A percentile compares a stretch with the other conserved stretches of the same genome.
These are phyloP conservation scores for Coccomyxa subellipsoidea DNA, from an alignment of 163 green algal species.

Conservation along the genomic window DNA sequence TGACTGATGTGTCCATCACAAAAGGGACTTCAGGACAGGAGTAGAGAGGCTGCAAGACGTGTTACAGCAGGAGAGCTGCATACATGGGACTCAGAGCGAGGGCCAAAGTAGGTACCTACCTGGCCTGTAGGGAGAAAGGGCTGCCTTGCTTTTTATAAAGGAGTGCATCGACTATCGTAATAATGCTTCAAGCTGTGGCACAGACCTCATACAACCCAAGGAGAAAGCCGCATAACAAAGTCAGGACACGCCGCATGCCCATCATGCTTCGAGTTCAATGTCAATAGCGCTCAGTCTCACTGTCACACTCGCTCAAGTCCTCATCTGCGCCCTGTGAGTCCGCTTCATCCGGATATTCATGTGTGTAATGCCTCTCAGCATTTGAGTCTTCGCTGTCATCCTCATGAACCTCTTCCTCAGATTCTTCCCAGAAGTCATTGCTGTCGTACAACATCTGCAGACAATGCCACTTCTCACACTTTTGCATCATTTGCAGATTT, in stretches of 20 bases:
- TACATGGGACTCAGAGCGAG: too few species aligned
- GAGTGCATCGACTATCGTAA: too few species aligned
- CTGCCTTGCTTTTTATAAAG: too few species aligned
- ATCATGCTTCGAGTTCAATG: background rate
- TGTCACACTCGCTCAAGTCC: background rate
- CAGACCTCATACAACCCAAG: too few species aligned
- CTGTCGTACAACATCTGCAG: background rate
- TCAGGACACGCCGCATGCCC: background rate
- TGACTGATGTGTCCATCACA: background rate
- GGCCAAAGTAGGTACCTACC: too few species aligned
- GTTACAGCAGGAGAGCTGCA: too few species aligned
- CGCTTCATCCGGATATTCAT: conserved; percentile 45
- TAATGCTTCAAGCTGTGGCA: too few species aligned
- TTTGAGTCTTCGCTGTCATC: conserved; percentile 61
- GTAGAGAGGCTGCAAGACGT: too few species aligned
- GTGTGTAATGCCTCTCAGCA: conserved; percentile 57
- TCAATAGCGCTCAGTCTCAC: background rate
- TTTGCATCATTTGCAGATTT: background rate
- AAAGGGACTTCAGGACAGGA: background rate
- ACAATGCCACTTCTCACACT: background rate
- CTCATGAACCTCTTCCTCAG: background rate
- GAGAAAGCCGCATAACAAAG: too few species aligned
- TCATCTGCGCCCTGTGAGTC: background rate
- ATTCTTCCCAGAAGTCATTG: background rate
- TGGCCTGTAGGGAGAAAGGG: too few species aligned